Evolutionary conservation across 2,329 filamentous ascomycete genomes (phyloP).

Genomic region (Aspergillus novoparasiticus): DNA sequence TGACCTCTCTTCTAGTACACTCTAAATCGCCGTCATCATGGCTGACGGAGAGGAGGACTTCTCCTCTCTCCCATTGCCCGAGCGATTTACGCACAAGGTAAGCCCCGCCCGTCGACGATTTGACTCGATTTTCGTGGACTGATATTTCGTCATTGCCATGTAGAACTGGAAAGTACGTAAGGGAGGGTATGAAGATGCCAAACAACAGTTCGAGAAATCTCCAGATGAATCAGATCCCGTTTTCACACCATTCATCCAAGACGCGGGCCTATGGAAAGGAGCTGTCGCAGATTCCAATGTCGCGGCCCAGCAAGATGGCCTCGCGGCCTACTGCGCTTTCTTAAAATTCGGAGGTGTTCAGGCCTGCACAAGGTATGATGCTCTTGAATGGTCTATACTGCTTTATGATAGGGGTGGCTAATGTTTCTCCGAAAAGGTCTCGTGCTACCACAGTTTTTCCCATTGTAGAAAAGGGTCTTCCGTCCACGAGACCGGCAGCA

Average conservation of each 20-base stretch:
- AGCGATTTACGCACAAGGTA: constrained; percentile 49
- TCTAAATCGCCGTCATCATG: constrained; percentile 33
- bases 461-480: constrained; percentile 87
- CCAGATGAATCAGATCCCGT: constrained; percentile 82
- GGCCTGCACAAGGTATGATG: constrained; percentile 66
- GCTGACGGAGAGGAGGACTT: constrained; percentile 48
- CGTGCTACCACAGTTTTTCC: constrained; percentile 72
- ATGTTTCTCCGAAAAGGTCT: constrained; percentile 56
- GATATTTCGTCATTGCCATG: constrained; percentile 8
- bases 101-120: constrained; percentile 11
- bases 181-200: constrained; percentile 88
- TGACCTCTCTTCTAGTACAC: constrained; percentile 7
- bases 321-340: constrained; percentile 85
- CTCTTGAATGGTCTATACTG: neutral
- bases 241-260: constrained; percentile 84
- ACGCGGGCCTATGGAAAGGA: constrained; percentile 85
- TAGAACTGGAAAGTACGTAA: constrained; percentile 97
- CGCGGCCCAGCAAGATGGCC: constrained; percentile 90
- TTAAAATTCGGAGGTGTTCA: constrained; percentile 86
- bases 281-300: constrained; percentile 95
- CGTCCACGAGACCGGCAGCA: constrained; percentile 82
- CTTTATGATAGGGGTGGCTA: neutral
- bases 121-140: neutral
- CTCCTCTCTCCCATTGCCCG: constrained; percentile 45
- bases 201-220: constrained; percentile 81